phyloP scores from a whole-genome alignment of 106 monocot genomes.

The Agapanthus africanus region DNA sequence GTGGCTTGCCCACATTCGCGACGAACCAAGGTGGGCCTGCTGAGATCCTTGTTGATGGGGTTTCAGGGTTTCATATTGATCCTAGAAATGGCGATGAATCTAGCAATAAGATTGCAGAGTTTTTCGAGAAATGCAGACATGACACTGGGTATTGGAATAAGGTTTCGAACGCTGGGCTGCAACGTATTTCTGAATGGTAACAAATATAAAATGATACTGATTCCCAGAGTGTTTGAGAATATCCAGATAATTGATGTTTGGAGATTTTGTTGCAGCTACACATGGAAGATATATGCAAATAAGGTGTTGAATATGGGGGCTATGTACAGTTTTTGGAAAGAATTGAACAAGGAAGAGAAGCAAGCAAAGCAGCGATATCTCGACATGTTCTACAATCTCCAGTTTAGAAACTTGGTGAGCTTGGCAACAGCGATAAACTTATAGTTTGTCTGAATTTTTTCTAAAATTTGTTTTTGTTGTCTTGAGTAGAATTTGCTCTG shows the following conservation, averaged over 20 bases:
- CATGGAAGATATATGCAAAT: slow-evolving; percentile 95
- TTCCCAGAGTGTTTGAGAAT: background rate
- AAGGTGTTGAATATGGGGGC: slow-evolving; percentile 84
- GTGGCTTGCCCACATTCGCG: slow-evolving; percentile 81
- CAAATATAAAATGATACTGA: too few relatives aligned
- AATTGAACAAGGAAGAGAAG: slow-evolving; percentile 72
- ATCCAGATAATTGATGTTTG: background rate
- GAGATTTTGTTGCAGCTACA: slow-evolving; percentile 42
- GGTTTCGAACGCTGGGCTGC: slow-evolving; percentile 65
- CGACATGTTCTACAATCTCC: slow-evolving; percentile 82
- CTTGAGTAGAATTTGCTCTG: too few relatives aligned
- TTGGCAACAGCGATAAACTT: background rate
- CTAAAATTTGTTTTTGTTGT: too few relatives aligned
- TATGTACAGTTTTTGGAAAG: slow-evolving; percentile 65
- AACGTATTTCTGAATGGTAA: slow-evolving; percentile 87
- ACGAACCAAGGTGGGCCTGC: slow-evolving; percentile 94
- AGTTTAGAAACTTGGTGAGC: slow-evolving; percentile 57
- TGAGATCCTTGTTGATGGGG: slow-evolving; percentile 83
- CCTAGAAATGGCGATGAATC: slow-evolving; percentile 65
- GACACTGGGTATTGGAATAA: slow-evolving; percentile 77
- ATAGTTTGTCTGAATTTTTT: too few relatives aligned
- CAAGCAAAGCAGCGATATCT: slow-evolving; percentile 64
- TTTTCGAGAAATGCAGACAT: slow-evolving; percentile 74
- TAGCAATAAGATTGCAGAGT: slow-evolving; percentile 81
- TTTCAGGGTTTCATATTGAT: slow-evolving; percentile 81